A percentile compares a stretch with the other conserved stretches of the same genome.
Evolutionary conservation across 2,329 filamentous ascomycete species (phyloP).

Genomic region (Aspergillus oerlinghausenensis): DNA sequence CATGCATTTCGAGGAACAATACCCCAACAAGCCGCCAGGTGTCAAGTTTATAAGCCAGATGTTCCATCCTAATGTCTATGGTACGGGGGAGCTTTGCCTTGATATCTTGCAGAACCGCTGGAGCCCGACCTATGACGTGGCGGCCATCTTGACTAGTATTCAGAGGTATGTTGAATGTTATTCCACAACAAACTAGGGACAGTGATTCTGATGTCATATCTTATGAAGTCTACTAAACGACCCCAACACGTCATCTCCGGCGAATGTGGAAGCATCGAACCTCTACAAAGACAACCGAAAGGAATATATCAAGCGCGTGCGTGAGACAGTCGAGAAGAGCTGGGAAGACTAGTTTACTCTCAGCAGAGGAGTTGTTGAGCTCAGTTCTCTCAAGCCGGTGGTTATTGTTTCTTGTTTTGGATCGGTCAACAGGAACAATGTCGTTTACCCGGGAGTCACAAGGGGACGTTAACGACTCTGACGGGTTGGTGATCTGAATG

Average conservation of each 20-base stretch:
- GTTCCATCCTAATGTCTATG: conserved; percentile 99
- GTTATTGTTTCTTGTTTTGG: neutral
- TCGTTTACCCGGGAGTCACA: neutral
- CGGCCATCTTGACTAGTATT: conserved; percentile 93
- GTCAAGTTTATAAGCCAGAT: conserved; percentile 99
- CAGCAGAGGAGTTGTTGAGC: neutral
- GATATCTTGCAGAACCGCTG: conserved; percentile 97
- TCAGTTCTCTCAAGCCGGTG: neutral
- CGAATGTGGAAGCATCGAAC: conserved; percentile 96
- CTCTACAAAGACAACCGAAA: conserved; percentile 97
- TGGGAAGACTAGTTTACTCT: conserved; percentile 72
- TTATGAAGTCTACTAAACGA: conserved; percentile 79
- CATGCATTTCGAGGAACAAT: conserved; percentile 99
- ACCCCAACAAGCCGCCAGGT: conserved; percentile 94
- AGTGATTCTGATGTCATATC: neutral
- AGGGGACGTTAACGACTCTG: neutral
- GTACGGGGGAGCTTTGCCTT: conserved; percentile 89
- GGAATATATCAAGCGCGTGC: conserved; percentile 91
- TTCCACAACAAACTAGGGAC: neutral
- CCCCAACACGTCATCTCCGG: conserved; percentile 95
- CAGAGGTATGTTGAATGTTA: conserved; percentile 64
- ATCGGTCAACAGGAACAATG: neutral
- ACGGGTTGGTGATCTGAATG: conserved; percentile 9
- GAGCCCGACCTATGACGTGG: conserved; percentile 98
- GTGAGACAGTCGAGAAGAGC: conserved; percentile 98